A percentile compares a stretch with the other conserved stretches of the same genome.
These are phyloP conservation scores for Scleroderma bovista DNA, from an alignment of 768 basidiomycete species.

Conservation along the genomic window DNA sequence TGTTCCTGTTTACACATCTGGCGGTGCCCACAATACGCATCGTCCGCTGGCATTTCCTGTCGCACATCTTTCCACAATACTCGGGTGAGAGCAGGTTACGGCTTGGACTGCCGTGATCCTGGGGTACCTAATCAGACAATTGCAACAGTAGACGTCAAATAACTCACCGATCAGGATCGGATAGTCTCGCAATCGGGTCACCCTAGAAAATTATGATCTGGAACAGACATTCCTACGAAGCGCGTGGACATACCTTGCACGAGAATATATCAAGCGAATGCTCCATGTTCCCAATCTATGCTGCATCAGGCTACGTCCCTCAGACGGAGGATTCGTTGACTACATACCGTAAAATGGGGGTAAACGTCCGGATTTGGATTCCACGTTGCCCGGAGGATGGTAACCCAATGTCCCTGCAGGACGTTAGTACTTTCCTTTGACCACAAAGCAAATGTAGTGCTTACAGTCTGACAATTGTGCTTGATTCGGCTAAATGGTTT, in stretches of 20 bases:
- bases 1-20: constrained; percentile 15
- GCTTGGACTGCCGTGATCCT: constrained; percentile 83
- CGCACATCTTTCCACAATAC: constrained; percentile 62
- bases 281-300: constrained; percentile 72
- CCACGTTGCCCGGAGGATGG: constrained; percentile 75
- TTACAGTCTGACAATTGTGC: constrained; percentile 80
- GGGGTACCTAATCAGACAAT: neutral
- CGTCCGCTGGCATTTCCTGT: constrained; percentile 77
- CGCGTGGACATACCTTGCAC: constrained; percentile 44
- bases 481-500: constrained; percentile 56
- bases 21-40: constrained; percentile 74
- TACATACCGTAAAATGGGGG: constrained; percentile 75
- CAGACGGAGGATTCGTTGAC: too few relatives aligned
- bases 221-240: neutral
- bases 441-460: constrained; percentile 11
- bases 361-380: constrained; percentile 70
- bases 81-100: constrained; percentile 87
- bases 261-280: constrained; percentile 73
- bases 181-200: constrained; percentile 58
- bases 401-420: constrained; percentile 74
- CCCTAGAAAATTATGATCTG: constrained; percentile 39
- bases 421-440: neutral
- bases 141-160: neutral
- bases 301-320: neutral
- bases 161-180: constrained; percentile 50